phyloP scores from a whole-genome alignment of 305 asterid species.

The Solanum hybrid region DNA sequence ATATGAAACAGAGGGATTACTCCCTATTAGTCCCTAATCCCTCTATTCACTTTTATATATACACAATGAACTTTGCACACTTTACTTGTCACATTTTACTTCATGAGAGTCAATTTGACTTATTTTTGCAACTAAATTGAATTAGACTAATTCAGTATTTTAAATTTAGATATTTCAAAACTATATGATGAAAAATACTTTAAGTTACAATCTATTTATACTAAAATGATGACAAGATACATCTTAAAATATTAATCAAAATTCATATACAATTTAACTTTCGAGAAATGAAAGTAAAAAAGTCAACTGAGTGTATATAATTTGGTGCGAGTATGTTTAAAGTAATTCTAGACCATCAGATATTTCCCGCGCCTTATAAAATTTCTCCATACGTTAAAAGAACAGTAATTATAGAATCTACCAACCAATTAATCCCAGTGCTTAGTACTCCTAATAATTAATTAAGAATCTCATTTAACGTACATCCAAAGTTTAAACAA shows the following conservation, averaged over 20 bases:
- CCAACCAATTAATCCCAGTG: neutral
- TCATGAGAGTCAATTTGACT: no score
- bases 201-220: neutral
- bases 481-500: neutral
- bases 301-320: neutral
- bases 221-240: neutral
- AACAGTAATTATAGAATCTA: neutral
- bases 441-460: no score
- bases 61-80: neutral
- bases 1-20: no score
- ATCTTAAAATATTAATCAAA: neutral
- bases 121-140: neutral
- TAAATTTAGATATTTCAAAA: neutral
- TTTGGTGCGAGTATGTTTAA: neutral
- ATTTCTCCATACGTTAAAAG: neutral
- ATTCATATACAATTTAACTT: neutral
- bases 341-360: neutral
- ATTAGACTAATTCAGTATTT: neutral
- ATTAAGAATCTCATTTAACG: neutral
- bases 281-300: neutral
- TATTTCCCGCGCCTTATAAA: neutral
- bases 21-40: no score
- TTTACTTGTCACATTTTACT: no score
- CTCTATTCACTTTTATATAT: neutral
- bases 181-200: neutral